phyloP scores from a whole-genome alignment of 2,329 filamentous ascomycete genomes.

The Calonectria henricotiae region DNA sequence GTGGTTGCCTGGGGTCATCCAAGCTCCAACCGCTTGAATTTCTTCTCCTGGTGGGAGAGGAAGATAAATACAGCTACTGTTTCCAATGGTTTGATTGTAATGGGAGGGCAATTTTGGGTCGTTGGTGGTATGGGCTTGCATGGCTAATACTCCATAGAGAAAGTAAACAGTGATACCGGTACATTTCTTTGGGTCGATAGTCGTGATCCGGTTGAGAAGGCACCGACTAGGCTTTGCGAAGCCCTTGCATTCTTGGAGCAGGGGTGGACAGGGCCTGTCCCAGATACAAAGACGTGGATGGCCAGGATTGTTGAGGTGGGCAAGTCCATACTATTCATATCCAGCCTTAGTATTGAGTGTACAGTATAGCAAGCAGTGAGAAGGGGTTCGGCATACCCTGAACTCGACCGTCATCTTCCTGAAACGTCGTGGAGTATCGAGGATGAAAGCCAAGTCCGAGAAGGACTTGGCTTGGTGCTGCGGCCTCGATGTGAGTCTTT shows the following conservation, averaged over 20 bases:
- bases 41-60: conserved; percentile 20
- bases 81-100: background rate
- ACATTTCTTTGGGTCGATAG: background rate
- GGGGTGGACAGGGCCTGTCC: conserved; percentile 10
- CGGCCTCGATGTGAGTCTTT: conserved; percentile 1
- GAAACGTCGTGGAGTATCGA: background rate
- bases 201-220: background rate
- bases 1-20: background rate
- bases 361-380: background rate
- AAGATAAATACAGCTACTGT: background rate
- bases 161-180: conserved; percentile 17
- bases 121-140: background rate
- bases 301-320: background rate
- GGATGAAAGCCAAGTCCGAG: background rate
- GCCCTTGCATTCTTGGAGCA: background rate
- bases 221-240: background rate
- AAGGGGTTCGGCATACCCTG: background rate
- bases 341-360: background rate
- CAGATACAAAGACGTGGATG: background rate
- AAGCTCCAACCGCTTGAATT: conserved; percentile 4
- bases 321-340: conserved; percentile 7
- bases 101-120: background rate
- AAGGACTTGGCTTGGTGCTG: background rate
- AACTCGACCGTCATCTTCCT: conserved; percentile 23
- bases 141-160: background rate